A percentile compares a stretch with the other conserved stretches of the same genome.
Conservation (phyloP, 2,329 filamentous ascomycete species). For the Epichloe gansuensis region DNA sequence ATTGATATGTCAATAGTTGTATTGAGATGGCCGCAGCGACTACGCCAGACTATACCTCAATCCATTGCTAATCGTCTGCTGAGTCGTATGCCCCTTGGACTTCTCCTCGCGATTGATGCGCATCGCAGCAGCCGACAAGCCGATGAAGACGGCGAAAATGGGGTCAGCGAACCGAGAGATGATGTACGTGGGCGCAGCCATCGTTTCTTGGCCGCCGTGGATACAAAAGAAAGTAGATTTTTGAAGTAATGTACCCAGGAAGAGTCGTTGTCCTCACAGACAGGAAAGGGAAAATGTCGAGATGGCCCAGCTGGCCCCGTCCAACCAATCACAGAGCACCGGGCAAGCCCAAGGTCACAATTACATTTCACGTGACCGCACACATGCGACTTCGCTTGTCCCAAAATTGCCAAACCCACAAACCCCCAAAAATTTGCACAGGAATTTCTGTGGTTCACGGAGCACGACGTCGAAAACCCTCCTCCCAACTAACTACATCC, state of each 20-base stretch:
- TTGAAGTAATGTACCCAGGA: too few relatives aligned
- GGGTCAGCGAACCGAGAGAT: conserved; percentile 48
- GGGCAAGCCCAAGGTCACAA: background rate
- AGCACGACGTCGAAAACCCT: conserved; percentile 21
- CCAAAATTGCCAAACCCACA: conserved; percentile 28
- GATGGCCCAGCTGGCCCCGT: too few relatives aligned
- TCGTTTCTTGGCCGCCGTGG: conserved; percentile 15
- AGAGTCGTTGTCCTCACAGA: too few relatives aligned
- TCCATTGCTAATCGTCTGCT: conserved; percentile 35
- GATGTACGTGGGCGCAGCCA: conserved; percentile 46
- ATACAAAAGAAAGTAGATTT: background rate
- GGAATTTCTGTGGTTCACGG: conserved; percentile 22
- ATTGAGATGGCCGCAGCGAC: background rate
- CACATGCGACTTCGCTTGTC: conserved; percentile 26
- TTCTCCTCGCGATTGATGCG: conserved; percentile 50
- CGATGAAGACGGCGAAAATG: conserved; percentile 45
- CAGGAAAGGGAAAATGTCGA: too few relatives aligned
- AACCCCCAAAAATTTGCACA: conserved; percentile 27
- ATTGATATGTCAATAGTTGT: background rate
- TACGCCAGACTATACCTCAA: conserved; percentile 24
- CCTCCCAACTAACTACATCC: conserved; percentile 18
- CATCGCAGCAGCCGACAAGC: conserved; percentile 40
- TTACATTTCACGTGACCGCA: conserved; percentile 21
- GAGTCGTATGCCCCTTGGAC: conserved; percentile 40
- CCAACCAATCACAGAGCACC: background rate